Evolutionary conservation across 106 monocot genomes (phyloP).

Genomic region (Platanthera zijinensis): DNA sequence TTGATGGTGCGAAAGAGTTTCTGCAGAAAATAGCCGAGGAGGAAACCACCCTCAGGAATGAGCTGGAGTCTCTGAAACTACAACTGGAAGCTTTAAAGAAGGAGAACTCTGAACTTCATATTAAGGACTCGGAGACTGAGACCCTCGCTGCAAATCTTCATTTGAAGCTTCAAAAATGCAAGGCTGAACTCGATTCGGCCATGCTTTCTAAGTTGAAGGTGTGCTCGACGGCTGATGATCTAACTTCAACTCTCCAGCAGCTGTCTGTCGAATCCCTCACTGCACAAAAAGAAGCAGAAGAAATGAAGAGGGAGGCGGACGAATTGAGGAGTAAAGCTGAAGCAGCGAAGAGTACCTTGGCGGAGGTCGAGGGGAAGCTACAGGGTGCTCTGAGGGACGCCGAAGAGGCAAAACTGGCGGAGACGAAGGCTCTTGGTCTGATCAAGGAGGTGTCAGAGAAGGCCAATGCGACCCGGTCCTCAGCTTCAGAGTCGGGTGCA

Average conservation of each 20-base stretch:
- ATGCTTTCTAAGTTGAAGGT: slow-evolving; percentile 38
- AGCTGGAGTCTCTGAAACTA: slow-evolving; percentile 43
- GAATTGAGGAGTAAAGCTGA: slow-evolving; percentile 52
- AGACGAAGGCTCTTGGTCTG: slow-evolving; percentile 45
- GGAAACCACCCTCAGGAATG: slow-evolving; percentile 37
- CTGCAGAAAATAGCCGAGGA: slow-evolving; percentile 57
- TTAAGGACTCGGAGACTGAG: slow-evolving; percentile 67
- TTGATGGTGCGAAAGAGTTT: slow-evolving; percentile 58
- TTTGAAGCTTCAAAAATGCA: slow-evolving; percentile 57
- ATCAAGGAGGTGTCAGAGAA: slow-evolving; percentile 52
- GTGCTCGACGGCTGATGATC: slow-evolving; percentile 30
- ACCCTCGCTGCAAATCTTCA: slow-evolving; percentile 36
- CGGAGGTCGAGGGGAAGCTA: slow-evolving; percentile 56
- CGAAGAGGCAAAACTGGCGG: slow-evolving; percentile 61
- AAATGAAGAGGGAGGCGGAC: slow-evolving; percentile 46
- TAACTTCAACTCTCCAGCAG: slow-evolving; percentile 53
- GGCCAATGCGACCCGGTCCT: slow-evolving; percentile 31
- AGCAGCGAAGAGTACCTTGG: slow-evolving; percentile 22
- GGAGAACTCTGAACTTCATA: slow-evolving; percentile 55
- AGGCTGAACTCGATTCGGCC: slow-evolving; percentile 51
- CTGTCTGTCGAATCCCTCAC: slow-evolving; percentile 44
- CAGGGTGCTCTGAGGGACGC: slow-evolving; percentile 48
- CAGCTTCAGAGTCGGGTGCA: slow-evolving; percentile 57
- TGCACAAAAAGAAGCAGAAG: slow-evolving; percentile 50
- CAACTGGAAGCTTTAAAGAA: slow-evolving; percentile 53